Base-by-base conservation (phyloP, 139 green algal species). In the Auxenochlorella protothecoides region DNA sequence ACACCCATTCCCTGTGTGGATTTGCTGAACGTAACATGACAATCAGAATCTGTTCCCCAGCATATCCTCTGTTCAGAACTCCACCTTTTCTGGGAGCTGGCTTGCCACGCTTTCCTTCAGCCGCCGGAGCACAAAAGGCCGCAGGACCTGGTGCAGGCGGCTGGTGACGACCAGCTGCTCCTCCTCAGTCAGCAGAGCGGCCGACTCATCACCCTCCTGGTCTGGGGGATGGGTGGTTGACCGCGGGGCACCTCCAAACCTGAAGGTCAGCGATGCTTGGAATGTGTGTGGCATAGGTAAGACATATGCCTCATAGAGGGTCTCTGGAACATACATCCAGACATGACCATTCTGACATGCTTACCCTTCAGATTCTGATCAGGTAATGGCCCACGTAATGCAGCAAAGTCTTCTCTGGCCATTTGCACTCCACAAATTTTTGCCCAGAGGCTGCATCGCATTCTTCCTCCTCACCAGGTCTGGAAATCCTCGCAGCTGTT, bases 151-250 rank as follows among this genome's bases (percentile, higher is more conserved):
- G 74, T 97, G 92, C 81, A 97, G 81, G 4, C 92, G 72, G 77
- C 84, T 91, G 60, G 92, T 93, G 15, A 97, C 82, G 54, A 97
- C 79, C 75, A 97, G 75, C 54, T 84, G 80, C 87, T 97, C 90
- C 78, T 97, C 93, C 79, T 96, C 85, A 16, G 72, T 83, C 65
- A 96, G 81, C 73, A 81, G 70, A 52, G 67, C 63, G 8, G 72
- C 69, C 27, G 27, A 44, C 27, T 44, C 27, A 44, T 44, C 27
- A 44, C 27, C 27, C 27, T 44, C 27, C 27, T 44, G 27, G 27
- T 44, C 27, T 44, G 27, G 27, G 27, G 27, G 27, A 44, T 44
- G 27, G 27, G 27, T 44, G 27, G 27, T 44, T 44, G 27, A 44
- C 64, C 66, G n/a, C 64, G 55, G 67, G 5, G 76, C 65, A 6